Percentiles rank a stretch among this genome's conserved stretches.
Conservation (phyloP, 345 rosid genomes). For the Excoecaria cochinchinensis region DNA sequence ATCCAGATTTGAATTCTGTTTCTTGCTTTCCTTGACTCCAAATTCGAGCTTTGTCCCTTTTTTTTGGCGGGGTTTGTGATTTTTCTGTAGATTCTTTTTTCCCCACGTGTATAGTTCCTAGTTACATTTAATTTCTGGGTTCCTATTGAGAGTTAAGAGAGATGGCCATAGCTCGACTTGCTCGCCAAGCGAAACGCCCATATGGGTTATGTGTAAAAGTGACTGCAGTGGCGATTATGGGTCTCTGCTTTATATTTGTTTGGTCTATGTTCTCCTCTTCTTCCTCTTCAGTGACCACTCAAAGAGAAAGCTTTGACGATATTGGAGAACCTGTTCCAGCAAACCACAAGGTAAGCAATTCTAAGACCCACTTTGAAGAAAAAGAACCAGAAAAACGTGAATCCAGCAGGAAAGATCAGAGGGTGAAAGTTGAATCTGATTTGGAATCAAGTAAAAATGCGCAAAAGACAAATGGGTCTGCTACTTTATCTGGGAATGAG, state of each 20-base stretch:
- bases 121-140: background rate
- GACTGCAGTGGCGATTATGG: constrained; percentile 67
- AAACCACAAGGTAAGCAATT: constrained; percentile 27
- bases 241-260: constrained; percentile 77
- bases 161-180: constrained; percentile 66
- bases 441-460: constrained; percentile 36
- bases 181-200: constrained; percentile 74
- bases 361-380: constrained; percentile 10
- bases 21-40: background rate
- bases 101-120: constrained; percentile 1
- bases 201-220: constrained; percentile 66
- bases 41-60: background rate
- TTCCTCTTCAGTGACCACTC: constrained; percentile 57
- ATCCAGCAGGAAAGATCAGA: constrained; percentile 26
- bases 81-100: background rate
- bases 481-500: constrained; percentile 35
- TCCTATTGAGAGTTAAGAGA: constrained; percentile 26
- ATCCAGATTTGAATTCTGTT: background rate
- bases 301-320: constrained; percentile 84
- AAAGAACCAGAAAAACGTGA: constrained; percentile 34
- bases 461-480: constrained; percentile 41
- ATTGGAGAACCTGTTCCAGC: constrained; percentile 74
- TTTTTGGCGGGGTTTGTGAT: constrained; percentile 3
- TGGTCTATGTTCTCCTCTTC: constrained; percentile 78
- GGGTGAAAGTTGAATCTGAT: constrained; percentile 35